Evolutionary conservation across 2,329 filamentous ascomycete genomes (phyloP).

Genomic region (Biscogniauxia marginata): DNA sequence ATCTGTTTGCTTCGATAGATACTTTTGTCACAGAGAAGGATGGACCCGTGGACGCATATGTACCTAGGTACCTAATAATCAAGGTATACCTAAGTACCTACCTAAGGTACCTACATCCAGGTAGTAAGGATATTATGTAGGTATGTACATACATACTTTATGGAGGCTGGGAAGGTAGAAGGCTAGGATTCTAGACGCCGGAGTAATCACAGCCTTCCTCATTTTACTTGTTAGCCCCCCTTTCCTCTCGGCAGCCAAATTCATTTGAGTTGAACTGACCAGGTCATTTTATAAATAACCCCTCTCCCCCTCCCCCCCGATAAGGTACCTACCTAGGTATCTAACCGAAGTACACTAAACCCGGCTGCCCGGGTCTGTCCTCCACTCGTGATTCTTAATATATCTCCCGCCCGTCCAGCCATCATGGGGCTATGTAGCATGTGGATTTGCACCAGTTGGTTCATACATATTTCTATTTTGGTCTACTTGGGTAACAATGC

Average conservation of each 20-base stretch:
- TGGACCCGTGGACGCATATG: neutral
- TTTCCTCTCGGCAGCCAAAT: neutral
- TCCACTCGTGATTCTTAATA: neutral
- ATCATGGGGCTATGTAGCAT: neutral
- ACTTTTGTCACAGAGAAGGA: neutral
- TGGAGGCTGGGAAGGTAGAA: no score
- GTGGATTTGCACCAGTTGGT: neutral
- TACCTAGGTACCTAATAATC: no score
- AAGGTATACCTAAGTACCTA: no score
- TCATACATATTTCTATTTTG: conserved; percentile 18
- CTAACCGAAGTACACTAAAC: neutral
- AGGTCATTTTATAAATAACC: no score
- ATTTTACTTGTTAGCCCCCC: neutral
- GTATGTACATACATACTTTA: neutral
- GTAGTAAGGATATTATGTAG: neutral
- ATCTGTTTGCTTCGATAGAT: neutral
- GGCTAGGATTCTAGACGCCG: no score
- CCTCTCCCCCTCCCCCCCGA: no score
- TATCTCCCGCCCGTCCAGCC: neutral
- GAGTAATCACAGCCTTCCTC: neutral
- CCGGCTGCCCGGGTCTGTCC: neutral
- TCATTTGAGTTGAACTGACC: neutral
- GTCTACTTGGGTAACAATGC: no score
- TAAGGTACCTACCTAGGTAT: no score
- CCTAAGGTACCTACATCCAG: neutral